Base-by-base conservation (phyloP, 345 rosid genomes). In the Euphorbia tirucalli region DNA sequence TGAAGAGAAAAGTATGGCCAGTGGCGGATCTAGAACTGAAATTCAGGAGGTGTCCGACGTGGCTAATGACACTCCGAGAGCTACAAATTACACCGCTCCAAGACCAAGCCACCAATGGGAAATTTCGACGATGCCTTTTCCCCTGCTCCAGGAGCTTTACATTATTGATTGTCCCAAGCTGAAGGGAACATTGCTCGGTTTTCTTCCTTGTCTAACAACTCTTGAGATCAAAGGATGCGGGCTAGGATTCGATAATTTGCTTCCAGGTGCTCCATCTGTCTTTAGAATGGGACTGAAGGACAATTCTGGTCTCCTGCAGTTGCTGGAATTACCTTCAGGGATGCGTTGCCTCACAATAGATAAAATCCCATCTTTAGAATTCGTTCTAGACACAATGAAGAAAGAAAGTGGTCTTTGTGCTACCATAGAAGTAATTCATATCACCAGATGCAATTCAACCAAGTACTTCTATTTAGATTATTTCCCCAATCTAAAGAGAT, bases 201-300 rank as follows among this genome's bases (percentile, higher is more conserved):
- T 9, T 9, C 61, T 62, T 32, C 62, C 68, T 22, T 16, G 28
- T 22, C 25, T 71, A 48, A 31, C 59, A 18, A 71, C 61, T 24
- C 62, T 71, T 16, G 35, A 62, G 19, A 52, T 62, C 0, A 0
- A 37, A 46, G 52, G 68, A 24, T 61, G 75, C 22, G 22, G 24
- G 18, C 28, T 13, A 4, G 60, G 31, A 37, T 37, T 62, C 8
- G n/a, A 10, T 59, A 32, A 21, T 22, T 62, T 30, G 6, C 32
- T 71, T 37, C 61, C 50, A 25, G 22, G 50, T 0, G 60, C 50
- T 71, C 75, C 68, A 4, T 21, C 16, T 19, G 25, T 71, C 35
- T 21, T 7, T 50, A 1, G 16, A 22, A 0, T 61, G 15, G 13
- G 4, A 4, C 22, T 62, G 39, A 14, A 8, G 27, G 61, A 63